Evolutionary conservation across 2,329 filamentous ascomycete species (phyloP), one percentile per base, ranked within the genome.

Genomic region (Byssothecium circinans): DNA sequence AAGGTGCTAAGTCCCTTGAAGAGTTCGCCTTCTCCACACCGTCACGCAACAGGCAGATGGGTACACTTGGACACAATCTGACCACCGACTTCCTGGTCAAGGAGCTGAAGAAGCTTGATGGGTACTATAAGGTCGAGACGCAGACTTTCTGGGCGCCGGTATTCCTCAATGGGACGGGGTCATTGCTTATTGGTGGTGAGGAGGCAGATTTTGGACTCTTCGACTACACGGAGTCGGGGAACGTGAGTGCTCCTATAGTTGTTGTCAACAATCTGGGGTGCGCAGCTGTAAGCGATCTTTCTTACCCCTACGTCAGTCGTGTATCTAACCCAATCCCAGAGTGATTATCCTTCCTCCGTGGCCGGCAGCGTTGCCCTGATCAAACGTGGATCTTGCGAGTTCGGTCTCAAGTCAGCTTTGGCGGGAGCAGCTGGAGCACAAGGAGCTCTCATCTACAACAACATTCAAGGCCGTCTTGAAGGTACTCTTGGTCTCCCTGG

Each of bases 391-490:
- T 76, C 72, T 1, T 94, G 89, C 64, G 57, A 82, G 7, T 94
- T 92, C 57, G 87, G 84, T 10, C 71, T 78, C 49, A 94, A 94
- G 74, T 86, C 86, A 1, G 78, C 78, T 43, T 73, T 81, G 12
- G 88, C 89, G 5, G 86, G 84, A 34, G 77, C 75, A 40, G 86
- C 86, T 1, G 87, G 88, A 17, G 89, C 89, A 4, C 69, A 82
- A 3, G 88, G 84, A 1, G 86, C 85, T 1, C 72, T 94, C 12
- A 77, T 94, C 41, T 91, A 88, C 73, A 90, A 92, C 75, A 86
- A 85, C 56, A 82, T 83, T 2, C 71, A 78, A 1, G 87, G 82
- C 1, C 68, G 35, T 8, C 41, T 65, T 18, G 48, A 79, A 41
- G 89, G 88, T 33, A 91, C 88, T 1, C 76, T 94, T 3, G 87